A percentile compares a stretch with the other conserved stretches of the same genome.
These are phyloP conservation scores for Bidens hawaiensis DNA, from an alignment of 140 eudicot species.

Conservation along the genomic window DNA sequence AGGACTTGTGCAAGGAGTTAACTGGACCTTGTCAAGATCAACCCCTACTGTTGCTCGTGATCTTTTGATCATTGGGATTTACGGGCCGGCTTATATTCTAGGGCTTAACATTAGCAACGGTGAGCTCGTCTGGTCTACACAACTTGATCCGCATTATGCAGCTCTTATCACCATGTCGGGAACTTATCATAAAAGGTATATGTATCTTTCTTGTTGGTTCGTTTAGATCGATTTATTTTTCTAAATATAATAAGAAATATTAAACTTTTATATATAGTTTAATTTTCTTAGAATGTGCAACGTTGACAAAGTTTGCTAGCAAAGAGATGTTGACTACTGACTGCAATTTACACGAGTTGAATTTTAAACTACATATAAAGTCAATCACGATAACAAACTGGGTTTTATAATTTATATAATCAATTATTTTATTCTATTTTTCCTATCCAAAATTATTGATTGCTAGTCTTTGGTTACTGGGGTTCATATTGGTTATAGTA, in stretches of 20 bases:
- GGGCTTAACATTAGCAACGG: constrained; percentile 47
- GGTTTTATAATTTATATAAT: background rate
- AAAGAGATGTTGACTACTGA: background rate
- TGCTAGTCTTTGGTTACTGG: too few species aligned
- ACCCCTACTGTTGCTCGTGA: constrained; percentile 57
- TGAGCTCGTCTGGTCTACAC: constrained; percentile 55
- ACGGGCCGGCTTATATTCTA: constrained; percentile 49
- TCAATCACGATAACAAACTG: background rate
- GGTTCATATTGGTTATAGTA: too few species aligned
- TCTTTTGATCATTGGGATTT: constrained; percentile 38
- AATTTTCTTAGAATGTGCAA: background rate
- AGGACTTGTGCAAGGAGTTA: constrained; percentile 4
- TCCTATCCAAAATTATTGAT: too few species aligned
- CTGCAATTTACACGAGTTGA: background rate
- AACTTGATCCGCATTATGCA: constrained; percentile 32
- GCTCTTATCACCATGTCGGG: constrained; percentile 61
- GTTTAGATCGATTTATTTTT: too few species aligned
- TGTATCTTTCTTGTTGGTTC: background rate
- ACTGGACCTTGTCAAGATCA: constrained; percentile 33
- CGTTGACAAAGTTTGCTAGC: background rate
- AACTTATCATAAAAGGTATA: constrained; percentile 43
- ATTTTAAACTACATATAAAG: background rate
- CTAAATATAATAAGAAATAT: background rate
- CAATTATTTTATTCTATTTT: too few species aligned
- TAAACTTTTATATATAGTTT: background rate